Evolutionary conservation across 2,329 filamentous ascomycete species (phyloP).

Genomic region (Thelonectria olida): DNA sequence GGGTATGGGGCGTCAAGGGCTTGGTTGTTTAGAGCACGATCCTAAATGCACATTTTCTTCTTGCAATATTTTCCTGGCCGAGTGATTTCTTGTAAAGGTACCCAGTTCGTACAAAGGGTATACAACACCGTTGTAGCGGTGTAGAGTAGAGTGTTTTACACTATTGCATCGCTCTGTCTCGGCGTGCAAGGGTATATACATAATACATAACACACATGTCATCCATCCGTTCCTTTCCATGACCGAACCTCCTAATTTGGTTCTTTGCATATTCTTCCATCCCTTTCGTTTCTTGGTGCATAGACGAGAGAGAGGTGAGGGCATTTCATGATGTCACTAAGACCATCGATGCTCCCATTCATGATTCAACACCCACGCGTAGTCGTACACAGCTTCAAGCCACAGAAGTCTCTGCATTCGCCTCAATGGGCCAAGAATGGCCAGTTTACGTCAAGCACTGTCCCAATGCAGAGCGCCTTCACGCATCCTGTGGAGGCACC

Average conservation of each 20-base stretch:
- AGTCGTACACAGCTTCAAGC: not conserved
- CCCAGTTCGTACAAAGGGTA: not conserved
- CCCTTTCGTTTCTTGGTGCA: not conserved
- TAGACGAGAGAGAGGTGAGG: not conserved
- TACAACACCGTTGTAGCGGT: not conserved
- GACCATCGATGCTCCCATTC: not conserved
- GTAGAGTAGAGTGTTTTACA: not conserved
- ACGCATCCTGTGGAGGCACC: conserved; percentile 44
- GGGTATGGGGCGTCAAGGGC: conserved; percentile 37
- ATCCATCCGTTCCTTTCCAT: not conserved
- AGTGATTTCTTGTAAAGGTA: not conserved
- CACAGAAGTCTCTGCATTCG: not conserved
- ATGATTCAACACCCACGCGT: conserved; percentile 2
- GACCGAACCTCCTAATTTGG: not conserved
- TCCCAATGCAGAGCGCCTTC: not conserved
- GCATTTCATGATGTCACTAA: not conserved
- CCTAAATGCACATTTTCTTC: conserved; percentile 30
- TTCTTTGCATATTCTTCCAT: not conserved
- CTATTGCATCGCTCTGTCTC: not conserved
- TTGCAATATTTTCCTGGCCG: no score
- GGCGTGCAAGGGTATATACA: not conserved
- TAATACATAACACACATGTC: not conserved
- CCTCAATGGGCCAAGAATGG: not conserved
- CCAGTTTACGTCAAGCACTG: not conserved
- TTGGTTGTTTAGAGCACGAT: conserved; percentile 31